Base-by-base conservation (phyloP, 768 basidiomycete species). In the Suillus clintonianus region DNA sequence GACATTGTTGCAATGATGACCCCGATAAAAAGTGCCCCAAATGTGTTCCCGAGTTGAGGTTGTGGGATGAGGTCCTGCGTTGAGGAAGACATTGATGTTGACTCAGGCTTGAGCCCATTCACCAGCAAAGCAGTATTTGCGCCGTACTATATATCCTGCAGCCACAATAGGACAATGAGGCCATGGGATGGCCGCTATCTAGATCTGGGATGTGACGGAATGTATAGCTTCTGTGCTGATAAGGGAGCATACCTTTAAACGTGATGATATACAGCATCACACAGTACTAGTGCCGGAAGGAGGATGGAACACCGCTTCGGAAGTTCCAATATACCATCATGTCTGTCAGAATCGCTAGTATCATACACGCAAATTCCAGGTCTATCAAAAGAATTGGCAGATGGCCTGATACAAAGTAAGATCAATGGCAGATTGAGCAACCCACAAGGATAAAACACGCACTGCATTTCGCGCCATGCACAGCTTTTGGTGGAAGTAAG, bases 61-160 rank as follows among this genome's bases (percentile, higher is more conserved):
- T 55, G 54, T 15, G 36, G n/a, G 34, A 37, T 36, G 54, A 37
- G 54, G 54, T 22, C 8, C 14, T 55, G 54, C 36, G 22, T 36
- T 36, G 54, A 22, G 54, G 36, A 55, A 36, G 54, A 55, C 54
- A 55, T 55, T 22, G 1, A 51, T 51, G 54, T 55, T 55, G 36
- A 9, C n/a, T 37, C 8, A 19, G 50, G 50, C 17, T 30, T 2
- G 27, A 51, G 22, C 14, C 2, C n/a, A 22, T 55, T 36, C 54
- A 27, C 34, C 14, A 27, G 24, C 27, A 17, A 17, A 17, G 27
- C 36, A 24, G 13, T 8, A 6, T 22, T 22, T 22, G 14, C n/a
- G 22, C n/a, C 54, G 54, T 55, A 15, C n/a, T 55, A 55, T 55
- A 55, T 55, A 54, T 34, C 54, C n/a, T 22, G 11, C 53, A 34